These are phyloP conservation scores for Butyriboletus appendiculatus DNA, from an alignment of 1,284 basidiomycete genomes.

Conservation along the genomic window DNA sequence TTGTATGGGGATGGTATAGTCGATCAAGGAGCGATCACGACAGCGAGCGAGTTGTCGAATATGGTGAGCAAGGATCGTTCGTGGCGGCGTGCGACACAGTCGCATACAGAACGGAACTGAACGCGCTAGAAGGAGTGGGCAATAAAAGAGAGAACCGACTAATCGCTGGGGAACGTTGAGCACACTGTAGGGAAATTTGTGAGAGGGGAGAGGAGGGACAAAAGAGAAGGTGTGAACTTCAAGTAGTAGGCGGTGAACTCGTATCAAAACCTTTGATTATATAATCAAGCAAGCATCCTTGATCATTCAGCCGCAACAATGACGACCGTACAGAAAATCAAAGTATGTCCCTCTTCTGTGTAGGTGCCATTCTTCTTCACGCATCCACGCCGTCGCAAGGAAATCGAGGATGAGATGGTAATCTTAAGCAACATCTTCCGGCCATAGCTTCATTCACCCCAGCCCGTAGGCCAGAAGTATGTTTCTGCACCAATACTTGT, in stretches of 20 bases:
- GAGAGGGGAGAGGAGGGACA: not conserved
- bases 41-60: slow-evolving; percentile 28
- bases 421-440: slow-evolving; percentile 30
- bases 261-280: slow-evolving; percentile 17
- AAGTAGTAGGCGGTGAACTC: not conserved
- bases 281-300: slow-evolving; percentile 19
- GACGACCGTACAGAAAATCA: slow-evolving; percentile 91
- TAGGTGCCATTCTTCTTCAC: slow-evolving; percentile 19
- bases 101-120: slow-evolving; percentile 44
- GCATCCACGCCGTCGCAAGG: slow-evolving; percentile 42
- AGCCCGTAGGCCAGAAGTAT: slow-evolving; percentile 56
- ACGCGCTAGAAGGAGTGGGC: slow-evolving; percentile 36
- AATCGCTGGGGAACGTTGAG: not conserved
- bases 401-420: slow-evolving; percentile 97
- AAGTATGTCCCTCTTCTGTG: slow-evolving; percentile 47
- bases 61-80: slow-evolving; percentile 28
- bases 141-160: slow-evolving; percentile 27
- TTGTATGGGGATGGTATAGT: slow-evolving; percentile 38
- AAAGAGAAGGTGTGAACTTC: not conserved
- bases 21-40: slow-evolving; percentile 28
- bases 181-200: slow-evolving; percentile 1
- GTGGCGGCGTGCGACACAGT: slow-evolving; percentile 59
- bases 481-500: slow-evolving; percentile 21
- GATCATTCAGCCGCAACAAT: slow-evolving; percentile 44
- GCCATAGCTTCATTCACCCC: slow-evolving; percentile 16